These are phyloP conservation scores for Metschnikowia vanudenii DNA, from an alignment of 805 yeast genomes.

Conservation along the genomic window DNA sequence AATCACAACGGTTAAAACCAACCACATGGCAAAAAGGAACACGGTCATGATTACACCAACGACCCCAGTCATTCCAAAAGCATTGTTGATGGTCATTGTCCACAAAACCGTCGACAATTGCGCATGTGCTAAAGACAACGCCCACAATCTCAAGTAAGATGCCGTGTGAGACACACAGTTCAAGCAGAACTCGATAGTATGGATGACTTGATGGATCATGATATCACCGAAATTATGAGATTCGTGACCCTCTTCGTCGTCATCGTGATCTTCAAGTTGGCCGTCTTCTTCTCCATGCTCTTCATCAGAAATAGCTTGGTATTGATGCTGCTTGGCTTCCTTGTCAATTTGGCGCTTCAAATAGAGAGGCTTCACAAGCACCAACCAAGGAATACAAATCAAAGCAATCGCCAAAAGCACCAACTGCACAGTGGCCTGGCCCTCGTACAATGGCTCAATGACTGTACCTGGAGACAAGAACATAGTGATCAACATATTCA, in stretches of 20 bases:
- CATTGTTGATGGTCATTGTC: slow-evolving; percentile 87
- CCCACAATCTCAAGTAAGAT: slow-evolving; percentile 95
- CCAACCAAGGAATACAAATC: slow-evolving; percentile 88
- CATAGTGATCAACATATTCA: slow-evolving; percentile 95
- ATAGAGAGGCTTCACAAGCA: slow-evolving; percentile 79
- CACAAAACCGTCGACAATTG: slow-evolving; percentile 93
- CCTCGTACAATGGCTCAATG: slow-evolving; percentile 74
- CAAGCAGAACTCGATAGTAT: slow-evolving; percentile 94
- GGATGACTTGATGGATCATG: slow-evolving; percentile 95
- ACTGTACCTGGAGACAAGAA: slow-evolving; percentile 89
- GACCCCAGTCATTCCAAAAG: slow-evolving; percentile 65
- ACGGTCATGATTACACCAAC: slow-evolving; percentile 75
- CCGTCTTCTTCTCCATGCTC: slow-evolving; percentile 30
- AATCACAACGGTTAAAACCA: slow-evolving; percentile 83
- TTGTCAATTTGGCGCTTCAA: slow-evolving; percentile 56
- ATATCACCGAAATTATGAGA: slow-evolving; percentile 84
- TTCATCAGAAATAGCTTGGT: slow-evolving; percentile 36
- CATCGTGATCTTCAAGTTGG: slow-evolving; percentile 39
- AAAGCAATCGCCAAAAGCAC: slow-evolving; percentile 72
- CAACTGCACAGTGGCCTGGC: slow-evolving; percentile 77
- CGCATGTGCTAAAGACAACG: slow-evolving; percentile 93
- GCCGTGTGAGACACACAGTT: slow-evolving; percentile 99
- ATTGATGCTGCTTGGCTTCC: slow-evolving; percentile 51
- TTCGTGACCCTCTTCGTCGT: slow-evolving; percentile 52
- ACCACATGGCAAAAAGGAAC: slow-evolving; percentile 91